Base-by-base conservation (phyloP, 352 stramenopile species). In the Pythium guiyangense region DNA sequence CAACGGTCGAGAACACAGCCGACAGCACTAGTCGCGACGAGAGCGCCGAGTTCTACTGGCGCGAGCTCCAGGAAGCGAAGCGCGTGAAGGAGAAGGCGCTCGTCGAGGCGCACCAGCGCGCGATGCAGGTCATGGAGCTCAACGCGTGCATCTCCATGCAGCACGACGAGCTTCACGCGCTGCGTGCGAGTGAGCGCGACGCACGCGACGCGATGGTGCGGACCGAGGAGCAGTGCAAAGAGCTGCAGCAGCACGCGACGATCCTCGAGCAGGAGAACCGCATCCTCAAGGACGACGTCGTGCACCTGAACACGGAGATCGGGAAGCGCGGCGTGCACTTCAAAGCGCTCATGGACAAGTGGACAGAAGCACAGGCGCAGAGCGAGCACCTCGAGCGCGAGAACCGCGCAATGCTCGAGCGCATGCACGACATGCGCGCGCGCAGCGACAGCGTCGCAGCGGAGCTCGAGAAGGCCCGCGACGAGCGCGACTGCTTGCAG, bases 101-200 rank as follows among this genome's bases (percentile, higher is more conserved):
- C 2, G 72, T 67, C 3, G 79, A 90, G 22, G 66, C 74, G 2
- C 77, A 88, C 10, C 65, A 79, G 49, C 73, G 70, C 2, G 73
- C 77, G 0, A 69, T 88, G 67, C 72, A 87, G 40, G 71, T 89
- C 37, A 71, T 86, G 64, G 79, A 92, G 54, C 67, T 90, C 8
- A 84, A 87, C 34, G 82, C 82, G 0, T 85, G 72, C 31, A 74
- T 89, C 42, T 88, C 82, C 22, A 92, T 90, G 82, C 76, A 88
- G 56, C 73, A 88, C 47, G 81, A 91, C 51, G 81, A 91, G 61
- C 55, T 88, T 20, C 68, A 73, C 44, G 71, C 73, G 17, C 60
- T 91, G 25, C 77, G 74, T 14, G 60, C 74, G 0, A 69, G 53
- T 18, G 64, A 71, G 26, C 52, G 61, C 22, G 73, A 88, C 49